phyloP scores from a whole-genome alignment of 257 asterid genomes.

The Fraxinus americana region DNA sequence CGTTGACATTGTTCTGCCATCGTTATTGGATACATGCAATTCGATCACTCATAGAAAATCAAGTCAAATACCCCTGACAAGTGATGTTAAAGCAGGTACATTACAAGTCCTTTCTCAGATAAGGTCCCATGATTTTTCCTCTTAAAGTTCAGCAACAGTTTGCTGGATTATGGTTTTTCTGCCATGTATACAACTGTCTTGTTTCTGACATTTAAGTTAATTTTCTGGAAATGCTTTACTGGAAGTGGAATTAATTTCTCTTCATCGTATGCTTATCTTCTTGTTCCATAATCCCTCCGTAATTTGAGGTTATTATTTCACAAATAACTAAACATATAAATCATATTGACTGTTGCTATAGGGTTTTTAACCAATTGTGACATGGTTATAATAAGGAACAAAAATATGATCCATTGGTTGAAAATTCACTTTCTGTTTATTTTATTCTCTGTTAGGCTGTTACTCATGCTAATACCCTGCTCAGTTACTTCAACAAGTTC shows the following conservation, averaged over 20 bases:
- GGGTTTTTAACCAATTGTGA: background rate
- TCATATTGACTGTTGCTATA: background rate
- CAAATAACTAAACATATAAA: background rate
- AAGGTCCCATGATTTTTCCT: constrained; percentile 15
- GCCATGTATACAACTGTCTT: constrained; percentile 9
- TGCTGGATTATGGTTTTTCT: background rate
- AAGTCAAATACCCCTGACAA: constrained; percentile 41
- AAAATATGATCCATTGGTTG: background rate
- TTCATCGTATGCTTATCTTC: background rate
- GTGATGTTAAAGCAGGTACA: constrained; percentile 65
- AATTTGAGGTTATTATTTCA: background rate
- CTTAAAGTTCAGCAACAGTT: constrained; percentile 13
- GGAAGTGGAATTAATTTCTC: constrained; percentile 1
- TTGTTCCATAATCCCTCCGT: background rate
- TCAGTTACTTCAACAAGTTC: background rate
- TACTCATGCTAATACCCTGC: background rate
- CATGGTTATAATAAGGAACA: background rate
- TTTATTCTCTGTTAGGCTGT: background rate
- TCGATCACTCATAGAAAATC: constrained; percentile 39
- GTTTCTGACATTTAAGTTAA: constrained; percentile 15
- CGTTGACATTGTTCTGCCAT: constrained; percentile 69
- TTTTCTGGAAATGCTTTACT: constrained; percentile 1
- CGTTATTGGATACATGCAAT: constrained; percentile 69
- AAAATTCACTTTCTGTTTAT: background rate
- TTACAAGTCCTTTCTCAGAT: constrained; percentile 22